A percentile compares a stretch with the other conserved stretches of the same genome.
Conservation (phyloP, 768 basidiomycete genomes). For the Sporobolomyces roseus region DNA sequence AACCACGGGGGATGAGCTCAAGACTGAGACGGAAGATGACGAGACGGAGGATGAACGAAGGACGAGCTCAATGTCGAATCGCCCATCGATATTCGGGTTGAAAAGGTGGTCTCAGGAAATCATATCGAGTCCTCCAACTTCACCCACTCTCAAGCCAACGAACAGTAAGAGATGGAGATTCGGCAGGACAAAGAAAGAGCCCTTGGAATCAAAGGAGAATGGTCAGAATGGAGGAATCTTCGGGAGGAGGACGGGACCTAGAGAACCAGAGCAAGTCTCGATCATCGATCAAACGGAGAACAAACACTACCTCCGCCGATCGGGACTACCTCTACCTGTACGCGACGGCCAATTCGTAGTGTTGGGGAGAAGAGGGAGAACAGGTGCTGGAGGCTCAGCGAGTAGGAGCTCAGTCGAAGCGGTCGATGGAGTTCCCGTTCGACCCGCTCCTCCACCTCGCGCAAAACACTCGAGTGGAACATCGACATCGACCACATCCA, state of each 20-base stretch:
- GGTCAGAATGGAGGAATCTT: not conserved
- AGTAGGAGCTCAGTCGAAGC: too few species aligned
- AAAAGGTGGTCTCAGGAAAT: not conserved
- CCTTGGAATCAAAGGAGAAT: not conserved
- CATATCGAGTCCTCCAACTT: not conserved
- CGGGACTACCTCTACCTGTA: not conserved
- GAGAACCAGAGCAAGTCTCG: not conserved
- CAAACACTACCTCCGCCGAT: constrained; percentile 3
- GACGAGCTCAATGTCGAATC: not conserved
- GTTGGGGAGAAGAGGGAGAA: not conserved
- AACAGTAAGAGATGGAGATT: constrained; percentile 17
- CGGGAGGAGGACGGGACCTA: constrained; percentile 18
- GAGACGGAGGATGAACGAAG: constrained; percentile 21
- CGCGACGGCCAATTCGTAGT: constrained; percentile 8
- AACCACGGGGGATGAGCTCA: constrained; percentile 15
- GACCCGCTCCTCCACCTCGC: not conserved
- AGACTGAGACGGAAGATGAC: constrained; percentile 11
- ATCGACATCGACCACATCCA: not conserved
- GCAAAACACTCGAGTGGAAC: not conserved
- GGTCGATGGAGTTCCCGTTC: too few species aligned
- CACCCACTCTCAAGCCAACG: not conserved
- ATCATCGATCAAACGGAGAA: not conserved
- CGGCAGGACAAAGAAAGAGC: not conserved
- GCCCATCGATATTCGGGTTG: not conserved
- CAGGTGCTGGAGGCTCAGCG: too few species aligned